These are phyloP conservation scores for Hippophae tibetana DNA, from an alignment of 306 rosid species.

Conservation along the genomic window DNA sequence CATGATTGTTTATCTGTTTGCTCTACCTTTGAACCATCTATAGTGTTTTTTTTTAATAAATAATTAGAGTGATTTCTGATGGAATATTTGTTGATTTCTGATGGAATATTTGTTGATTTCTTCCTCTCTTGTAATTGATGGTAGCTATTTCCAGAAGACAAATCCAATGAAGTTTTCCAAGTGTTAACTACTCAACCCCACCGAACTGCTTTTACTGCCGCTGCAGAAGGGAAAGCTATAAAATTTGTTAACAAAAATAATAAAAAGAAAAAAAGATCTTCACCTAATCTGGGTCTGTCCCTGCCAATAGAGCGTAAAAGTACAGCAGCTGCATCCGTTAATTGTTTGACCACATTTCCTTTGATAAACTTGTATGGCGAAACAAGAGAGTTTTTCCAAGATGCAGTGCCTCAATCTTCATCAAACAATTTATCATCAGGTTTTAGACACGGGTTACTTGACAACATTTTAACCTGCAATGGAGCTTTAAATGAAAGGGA, in stretches of 20 bases:
- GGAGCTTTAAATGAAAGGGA: slow-evolving; percentile 36
- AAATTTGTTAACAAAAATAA: slow-evolving; percentile 17
- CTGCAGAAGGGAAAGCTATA: slow-evolving; percentile 26
- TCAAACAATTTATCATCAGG: slow-evolving; percentile 21
- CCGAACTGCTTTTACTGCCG: slow-evolving; percentile 21
- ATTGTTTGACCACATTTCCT: slow-evolving; percentile 28
- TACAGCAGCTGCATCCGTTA: slow-evolving; percentile 25
- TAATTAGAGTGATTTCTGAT: slow-evolving; percentile 6
- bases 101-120: slow-evolving; percentile 13
- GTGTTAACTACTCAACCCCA: slow-evolving; percentile 25
- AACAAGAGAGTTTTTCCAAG: slow-evolving; percentile 31
- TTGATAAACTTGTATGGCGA: slow-evolving; percentile 19
- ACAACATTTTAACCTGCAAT: slow-evolving; percentile 33
- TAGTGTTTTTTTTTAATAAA: neutral
- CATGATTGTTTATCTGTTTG: neutral
- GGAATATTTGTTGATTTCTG: slow-evolving; percentile 13
- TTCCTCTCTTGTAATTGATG: slow-evolving; percentile 13
- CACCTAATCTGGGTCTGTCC: slow-evolving; percentile 43
- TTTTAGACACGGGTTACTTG: slow-evolving; percentile 38
- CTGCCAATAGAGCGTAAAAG: slow-evolving; percentile 26
- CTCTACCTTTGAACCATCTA: neutral
- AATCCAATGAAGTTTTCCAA: slow-evolving; percentile 17
- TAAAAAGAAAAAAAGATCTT: slow-evolving; percentile 19
- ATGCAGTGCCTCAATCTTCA: slow-evolving; percentile 29
- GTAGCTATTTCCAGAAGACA: slow-evolving; percentile 48